Evolutionary conservation across 1,139 yeast genomes (phyloP).

Genomic region (Blastobotrys arbuscula): DNA sequence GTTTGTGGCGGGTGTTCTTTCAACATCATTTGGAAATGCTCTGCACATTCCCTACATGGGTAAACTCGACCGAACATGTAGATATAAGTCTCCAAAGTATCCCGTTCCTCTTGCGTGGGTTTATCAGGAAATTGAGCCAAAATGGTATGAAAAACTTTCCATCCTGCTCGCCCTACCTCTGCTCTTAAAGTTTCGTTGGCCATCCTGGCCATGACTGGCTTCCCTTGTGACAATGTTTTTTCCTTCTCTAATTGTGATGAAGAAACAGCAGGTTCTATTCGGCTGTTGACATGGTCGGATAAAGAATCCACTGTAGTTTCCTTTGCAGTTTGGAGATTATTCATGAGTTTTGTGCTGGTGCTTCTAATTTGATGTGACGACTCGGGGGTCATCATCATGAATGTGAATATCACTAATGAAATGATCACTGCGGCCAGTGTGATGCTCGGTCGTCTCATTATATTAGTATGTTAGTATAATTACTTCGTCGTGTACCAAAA

Average conservation of each 20-base stretch:
- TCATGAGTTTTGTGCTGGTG: not conserved
- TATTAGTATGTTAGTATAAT: constrained; percentile 2
- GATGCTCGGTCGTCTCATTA: constrained; percentile 25
- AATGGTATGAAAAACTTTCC: constrained; percentile 88
- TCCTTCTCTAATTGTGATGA: not conserved
- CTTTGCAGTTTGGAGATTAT: not conserved
- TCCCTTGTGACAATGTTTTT: constrained; percentile 21
- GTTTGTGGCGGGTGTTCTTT: constrained; percentile 79
- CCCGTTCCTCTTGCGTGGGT: constrained; percentile 59
- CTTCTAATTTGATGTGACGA: not conserved
- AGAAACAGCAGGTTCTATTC: not conserved
- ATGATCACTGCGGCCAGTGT: constrained; percentile 22
- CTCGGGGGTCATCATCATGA: constrained; percentile 17
- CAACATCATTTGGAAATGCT: constrained; percentile 72
- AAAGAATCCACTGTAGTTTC: constrained; percentile 20
- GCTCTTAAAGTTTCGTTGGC: constrained; percentile 59
- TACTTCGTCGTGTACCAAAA: not conserved
- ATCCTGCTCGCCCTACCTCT: constrained; percentile 80
- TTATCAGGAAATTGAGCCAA: constrained; percentile 85
- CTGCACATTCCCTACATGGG: constrained; percentile 71
- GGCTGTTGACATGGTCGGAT: constrained; percentile 4
- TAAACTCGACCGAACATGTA: constrained; percentile 37
- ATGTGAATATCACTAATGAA: constrained; percentile 21
- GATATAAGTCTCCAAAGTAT: constrained; percentile 50
- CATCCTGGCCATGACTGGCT: constrained; percentile 84